Percentiles rank a stretch among this genome's conserved stretches.
Evolutionary conservation across 441 rosid genomes (phyloP).

Genomic region (Corymbia calophylla): DNA sequence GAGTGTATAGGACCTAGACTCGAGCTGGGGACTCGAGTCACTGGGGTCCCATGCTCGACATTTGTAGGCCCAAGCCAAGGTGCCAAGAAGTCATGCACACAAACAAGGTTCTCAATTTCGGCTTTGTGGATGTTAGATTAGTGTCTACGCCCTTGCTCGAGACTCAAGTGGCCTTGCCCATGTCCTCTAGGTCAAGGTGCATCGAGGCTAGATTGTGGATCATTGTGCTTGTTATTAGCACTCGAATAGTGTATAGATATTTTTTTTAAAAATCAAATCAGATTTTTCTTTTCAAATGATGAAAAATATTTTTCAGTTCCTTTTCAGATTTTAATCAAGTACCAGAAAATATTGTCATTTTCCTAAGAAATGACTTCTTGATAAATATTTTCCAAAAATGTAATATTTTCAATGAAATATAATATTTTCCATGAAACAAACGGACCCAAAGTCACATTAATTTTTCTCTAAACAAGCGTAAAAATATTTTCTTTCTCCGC

Average conservation of each 20-base stretch:
- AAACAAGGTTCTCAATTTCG: neutral
- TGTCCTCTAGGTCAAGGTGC: neutral
- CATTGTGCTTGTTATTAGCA: neutral
- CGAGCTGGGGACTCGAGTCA: neutral
- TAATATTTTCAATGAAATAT: neutral
- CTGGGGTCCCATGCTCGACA: rapidly evolving
- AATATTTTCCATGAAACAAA: neutral
- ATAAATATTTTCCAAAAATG: too few relatives aligned
- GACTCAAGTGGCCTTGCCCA: neutral
- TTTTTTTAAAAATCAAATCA: too few relatives aligned
- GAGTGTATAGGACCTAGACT: neutral
- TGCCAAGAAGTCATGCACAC: neutral
- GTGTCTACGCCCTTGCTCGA: neutral
- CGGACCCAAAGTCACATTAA: neutral
- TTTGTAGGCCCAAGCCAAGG: neutral
- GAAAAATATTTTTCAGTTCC: too few relatives aligned
- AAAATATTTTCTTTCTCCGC: neutral
- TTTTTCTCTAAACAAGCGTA: neutral
- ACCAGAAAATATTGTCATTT: too few relatives aligned
- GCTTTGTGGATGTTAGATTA: rapidly evolving
- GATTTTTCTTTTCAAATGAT: too few relatives aligned
- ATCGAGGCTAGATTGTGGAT: neutral
- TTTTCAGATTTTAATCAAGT: too few relatives aligned
- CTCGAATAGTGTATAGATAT: neutral
- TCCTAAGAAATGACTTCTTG: neutral